These are phyloP conservation scores for Phytophthora agathidicida DNA, from an alignment of 352 stramenopile genomes.

Conservation along the genomic window DNA sequence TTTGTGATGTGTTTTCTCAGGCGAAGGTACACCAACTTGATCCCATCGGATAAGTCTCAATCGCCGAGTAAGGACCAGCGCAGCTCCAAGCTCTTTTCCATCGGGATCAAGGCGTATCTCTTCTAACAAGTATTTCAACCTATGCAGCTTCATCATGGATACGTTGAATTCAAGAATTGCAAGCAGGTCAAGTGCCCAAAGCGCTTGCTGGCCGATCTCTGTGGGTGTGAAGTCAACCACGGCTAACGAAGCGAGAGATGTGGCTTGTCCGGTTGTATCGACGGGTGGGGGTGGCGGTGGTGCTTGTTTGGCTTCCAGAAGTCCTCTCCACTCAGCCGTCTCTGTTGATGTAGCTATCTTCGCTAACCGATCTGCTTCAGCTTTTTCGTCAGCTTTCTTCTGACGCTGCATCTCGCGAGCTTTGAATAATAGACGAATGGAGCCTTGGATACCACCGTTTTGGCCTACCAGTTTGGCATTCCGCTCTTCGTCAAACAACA, in stretches of 20 bases:
- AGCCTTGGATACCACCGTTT: slow-evolving; percentile 61
- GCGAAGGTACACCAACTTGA: slow-evolving; percentile 40
- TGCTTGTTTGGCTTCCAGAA: slow-evolving; percentile 42
- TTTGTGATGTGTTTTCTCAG: slow-evolving; percentile 32
- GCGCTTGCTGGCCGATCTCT: slow-evolving; percentile 67
- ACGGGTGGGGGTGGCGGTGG: slow-evolving; percentile 31
- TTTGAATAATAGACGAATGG: slow-evolving; percentile 63
- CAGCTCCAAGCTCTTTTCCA: slow-evolving; percentile 51
- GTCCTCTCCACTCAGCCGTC: slow-evolving; percentile 40
- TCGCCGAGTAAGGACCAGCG: slow-evolving; percentile 65
- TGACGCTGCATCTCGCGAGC: slow-evolving; percentile 63
- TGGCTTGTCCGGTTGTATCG: slow-evolving; percentile 31
- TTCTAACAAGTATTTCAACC: slow-evolving; percentile 75
- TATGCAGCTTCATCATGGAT: slow-evolving; percentile 72
- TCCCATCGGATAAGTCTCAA: slow-evolving; percentile 75
- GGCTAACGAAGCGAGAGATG: slow-evolving; percentile 48
- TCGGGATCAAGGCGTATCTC: slow-evolving; percentile 74
- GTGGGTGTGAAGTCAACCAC: slow-evolving; percentile 70
- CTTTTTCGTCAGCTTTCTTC: slow-evolving; percentile 45
- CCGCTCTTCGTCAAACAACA: slow-evolving; percentile 35
- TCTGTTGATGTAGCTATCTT: slow-evolving; percentile 29
- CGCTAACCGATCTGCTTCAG: slow-evolving; percentile 37
- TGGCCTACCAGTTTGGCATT: slow-evolving; percentile 69
- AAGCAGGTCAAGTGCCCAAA: slow-evolving; percentile 80
- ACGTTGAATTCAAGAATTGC: slow-evolving; percentile 72